These are phyloP conservation scores for Mercurialis annua DNA, from an alignment of 345 rosid species.

Conservation along the genomic window DNA sequence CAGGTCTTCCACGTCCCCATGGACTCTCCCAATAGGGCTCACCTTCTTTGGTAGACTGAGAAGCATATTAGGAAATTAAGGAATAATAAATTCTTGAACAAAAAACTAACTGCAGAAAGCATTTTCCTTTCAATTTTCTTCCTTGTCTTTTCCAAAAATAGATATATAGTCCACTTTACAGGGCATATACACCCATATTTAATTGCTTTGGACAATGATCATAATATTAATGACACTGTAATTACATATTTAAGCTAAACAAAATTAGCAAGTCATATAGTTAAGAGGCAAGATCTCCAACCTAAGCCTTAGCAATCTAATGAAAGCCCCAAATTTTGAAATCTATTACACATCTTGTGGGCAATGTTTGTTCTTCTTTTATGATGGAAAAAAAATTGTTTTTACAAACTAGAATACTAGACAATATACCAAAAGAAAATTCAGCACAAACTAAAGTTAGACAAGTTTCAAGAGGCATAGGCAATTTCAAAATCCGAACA, in stretches of 20 bases:
- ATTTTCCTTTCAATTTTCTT: background rate
- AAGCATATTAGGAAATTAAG: background rate
- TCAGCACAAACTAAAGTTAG: background rate
- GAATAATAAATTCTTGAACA: background rate
- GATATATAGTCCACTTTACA: background rate
- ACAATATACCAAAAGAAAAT: background rate
- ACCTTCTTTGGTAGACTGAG: conserved; percentile 80
- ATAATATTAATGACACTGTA: background rate
- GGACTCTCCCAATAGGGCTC: conserved; percentile 98
- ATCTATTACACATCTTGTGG: background rate
- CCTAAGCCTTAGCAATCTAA: no score
- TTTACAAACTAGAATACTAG: conserved; percentile 4
- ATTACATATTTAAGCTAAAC: background rate
- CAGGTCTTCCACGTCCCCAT: conserved; percentile 98
- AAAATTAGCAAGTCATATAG: background rate
- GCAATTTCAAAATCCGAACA: background rate
- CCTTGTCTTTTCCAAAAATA: background rate
- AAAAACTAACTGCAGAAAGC: background rate
- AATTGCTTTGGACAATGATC: background rate
- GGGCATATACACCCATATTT: background rate
- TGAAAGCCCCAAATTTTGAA: background rate
- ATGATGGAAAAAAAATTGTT: background rate
- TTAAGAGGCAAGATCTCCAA: conserved; percentile 3
- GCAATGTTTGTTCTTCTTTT: background rate
- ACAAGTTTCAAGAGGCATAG: background rate